These are phyloP conservation scores for Pelargonium nanum DNA, from an alignment of 345 rosid genomes.

Conservation along the genomic window DNA sequence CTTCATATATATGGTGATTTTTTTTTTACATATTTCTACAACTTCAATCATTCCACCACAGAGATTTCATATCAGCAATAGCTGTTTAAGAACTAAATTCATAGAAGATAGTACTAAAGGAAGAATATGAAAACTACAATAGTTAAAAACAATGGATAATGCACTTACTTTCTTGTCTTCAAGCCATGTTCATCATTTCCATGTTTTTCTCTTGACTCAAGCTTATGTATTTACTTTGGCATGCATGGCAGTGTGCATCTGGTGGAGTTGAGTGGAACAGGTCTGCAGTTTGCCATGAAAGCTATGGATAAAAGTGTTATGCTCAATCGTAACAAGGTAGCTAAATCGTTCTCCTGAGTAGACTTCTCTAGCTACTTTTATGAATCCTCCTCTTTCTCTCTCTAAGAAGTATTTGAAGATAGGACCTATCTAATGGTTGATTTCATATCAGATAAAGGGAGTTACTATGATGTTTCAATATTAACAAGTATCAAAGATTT, in stretches of 20 bases:
- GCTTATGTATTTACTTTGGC: slow-evolving; percentile 4
- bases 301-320: slow-evolving; percentile 86
- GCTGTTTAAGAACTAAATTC: neutral
- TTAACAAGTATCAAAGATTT: too few relatives aligned
- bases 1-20: neutral
- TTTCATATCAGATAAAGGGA: too few relatives aligned
- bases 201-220: neutral
- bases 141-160: too few relatives aligned
- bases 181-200: neutral
- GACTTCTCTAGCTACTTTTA: neutral
- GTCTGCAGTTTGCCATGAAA: slow-evolving; percentile 74
- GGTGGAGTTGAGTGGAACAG: slow-evolving; percentile 78
- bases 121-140: too few relatives aligned
- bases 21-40: too few relatives aligned
- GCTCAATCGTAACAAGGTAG: slow-evolving; percentile 92
- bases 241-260: slow-evolving; percentile 61
- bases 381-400: too few relatives aligned
- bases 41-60: too few relatives aligned
- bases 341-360: neutral
- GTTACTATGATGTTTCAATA: too few relatives aligned
- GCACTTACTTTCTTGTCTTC: too few relatives aligned
- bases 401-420: too few relatives aligned
- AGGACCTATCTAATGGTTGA: too few relatives aligned
- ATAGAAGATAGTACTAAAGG: neutral
- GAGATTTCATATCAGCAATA: too few relatives aligned